phyloP scores from a whole-genome alignment of 1,284 basidiomycete species.

The Ceratobasidium sp. region DNA sequence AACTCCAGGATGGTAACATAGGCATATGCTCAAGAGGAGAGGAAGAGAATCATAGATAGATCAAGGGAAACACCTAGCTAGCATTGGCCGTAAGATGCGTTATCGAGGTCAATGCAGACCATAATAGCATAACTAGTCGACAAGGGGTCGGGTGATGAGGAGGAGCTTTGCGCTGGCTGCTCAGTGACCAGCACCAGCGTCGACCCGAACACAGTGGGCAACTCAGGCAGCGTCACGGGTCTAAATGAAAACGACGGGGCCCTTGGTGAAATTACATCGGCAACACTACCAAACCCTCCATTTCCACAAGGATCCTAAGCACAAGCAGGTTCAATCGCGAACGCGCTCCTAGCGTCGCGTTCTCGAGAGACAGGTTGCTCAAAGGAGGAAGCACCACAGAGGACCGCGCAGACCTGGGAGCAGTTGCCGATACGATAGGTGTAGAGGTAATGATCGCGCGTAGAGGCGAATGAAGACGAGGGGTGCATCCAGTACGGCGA shows the following conservation, averaged over 20 bases:
- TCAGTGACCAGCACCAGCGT: not conserved
- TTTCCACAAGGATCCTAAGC: no score
- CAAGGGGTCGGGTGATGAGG: not conserved
- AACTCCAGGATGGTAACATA: not conserved
- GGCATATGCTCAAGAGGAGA: not conserved
- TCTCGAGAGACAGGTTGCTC: conserved; percentile 3
- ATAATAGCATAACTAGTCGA: not conserved
- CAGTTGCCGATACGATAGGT: not conserved
- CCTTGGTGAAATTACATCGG: not conserved
- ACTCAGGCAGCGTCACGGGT: not conserved
- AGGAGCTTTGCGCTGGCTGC: not conserved
- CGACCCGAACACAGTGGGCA: no score
- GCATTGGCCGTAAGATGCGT: not conserved
- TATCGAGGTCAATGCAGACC: not conserved
- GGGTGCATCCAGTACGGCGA: conserved; percentile 8
- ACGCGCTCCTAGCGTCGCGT: conserved; percentile 10
- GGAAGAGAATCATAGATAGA: not conserved
- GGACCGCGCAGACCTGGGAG: not conserved
- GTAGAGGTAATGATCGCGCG: not conserved
- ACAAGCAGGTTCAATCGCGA: no score
- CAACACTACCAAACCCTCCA: no score
- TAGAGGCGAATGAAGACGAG: not conserved
- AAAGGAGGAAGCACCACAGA: conserved; percentile 14
- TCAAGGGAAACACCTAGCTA: not conserved
- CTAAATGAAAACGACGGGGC: not conserved